Conservation (phyloP, 352 stramenopile genomes). For the Phytophthora ohioensis region DNA sequence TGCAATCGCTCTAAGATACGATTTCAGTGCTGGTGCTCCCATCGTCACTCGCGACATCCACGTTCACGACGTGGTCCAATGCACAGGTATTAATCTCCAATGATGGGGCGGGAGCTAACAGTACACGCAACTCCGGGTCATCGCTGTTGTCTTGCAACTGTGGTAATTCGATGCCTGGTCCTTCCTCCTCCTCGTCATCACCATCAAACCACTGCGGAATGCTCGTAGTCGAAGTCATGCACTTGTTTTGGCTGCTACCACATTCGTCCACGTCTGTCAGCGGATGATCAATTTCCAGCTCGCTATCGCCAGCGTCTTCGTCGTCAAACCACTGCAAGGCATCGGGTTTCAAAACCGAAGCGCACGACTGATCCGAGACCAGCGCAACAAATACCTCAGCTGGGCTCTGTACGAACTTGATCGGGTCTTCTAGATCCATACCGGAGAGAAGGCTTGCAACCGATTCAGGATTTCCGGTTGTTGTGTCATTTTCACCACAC, state of each 20-base stretch:
- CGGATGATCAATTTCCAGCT: background rate
- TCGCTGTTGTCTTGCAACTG: slow-evolving; percentile 2
- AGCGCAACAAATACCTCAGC: background rate
- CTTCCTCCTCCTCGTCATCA: slow-evolving; percentile 19
- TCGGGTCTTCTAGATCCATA: slow-evolving; percentile 4
- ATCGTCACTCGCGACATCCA: slow-evolving; percentile 3
- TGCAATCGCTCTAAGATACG: slow-evolving; percentile 16
- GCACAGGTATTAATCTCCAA: background rate
- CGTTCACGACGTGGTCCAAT: background rate
- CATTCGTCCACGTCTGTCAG: background rate
- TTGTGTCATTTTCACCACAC: background rate
- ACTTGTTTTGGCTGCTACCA: background rate
- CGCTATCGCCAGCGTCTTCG: slow-evolving; percentile 3
- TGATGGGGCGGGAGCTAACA: background rate
- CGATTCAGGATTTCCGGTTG: background rate
- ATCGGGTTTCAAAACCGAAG: slow-evolving; percentile 12
- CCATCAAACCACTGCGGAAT: slow-evolving; percentile 32
- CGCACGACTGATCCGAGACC: background rate
- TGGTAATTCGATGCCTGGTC: slow-evolving; percentile 3
- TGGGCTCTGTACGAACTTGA: background rate
- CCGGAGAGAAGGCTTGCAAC: slow-evolving; percentile 9
- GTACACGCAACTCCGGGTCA: background rate
- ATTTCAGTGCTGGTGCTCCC: slow-evolving; percentile 11
- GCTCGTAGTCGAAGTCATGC: background rate
- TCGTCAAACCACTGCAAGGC: slow-evolving; percentile 33